Evolutionary conservation across 495 filamentous ascomycete species (phyloP).

Genomic region (Astrothelium subdiscretum): DNA sequence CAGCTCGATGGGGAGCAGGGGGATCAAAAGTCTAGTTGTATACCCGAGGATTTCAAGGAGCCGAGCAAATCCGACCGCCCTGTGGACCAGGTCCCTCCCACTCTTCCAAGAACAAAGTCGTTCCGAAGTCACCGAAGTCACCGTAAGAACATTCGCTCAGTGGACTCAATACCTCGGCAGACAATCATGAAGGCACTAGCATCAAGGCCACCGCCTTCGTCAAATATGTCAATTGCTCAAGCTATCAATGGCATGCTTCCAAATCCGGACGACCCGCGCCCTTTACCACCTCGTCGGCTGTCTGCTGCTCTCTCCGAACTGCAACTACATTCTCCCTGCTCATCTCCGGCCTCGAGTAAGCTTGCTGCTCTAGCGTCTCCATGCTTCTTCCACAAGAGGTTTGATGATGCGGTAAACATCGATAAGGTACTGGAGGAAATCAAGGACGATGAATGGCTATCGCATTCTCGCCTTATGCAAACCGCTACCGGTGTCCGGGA

Average conservation of each 20-base stretch:
- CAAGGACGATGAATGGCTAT: slow-evolving; percentile 74
- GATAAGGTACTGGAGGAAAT: slow-evolving; percentile 94
- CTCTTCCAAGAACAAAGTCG: neutral
- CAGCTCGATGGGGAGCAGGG: neutral
- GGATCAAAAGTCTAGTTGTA: neutral
- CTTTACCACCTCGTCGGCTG: neutral
- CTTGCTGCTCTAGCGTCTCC: slow-evolving; percentile 64
- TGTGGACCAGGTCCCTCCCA: neutral
- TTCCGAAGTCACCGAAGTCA: slow-evolving; percentile 1
- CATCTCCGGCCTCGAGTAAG: neutral
- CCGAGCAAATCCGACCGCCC: neutral
- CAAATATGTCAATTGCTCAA: neutral
- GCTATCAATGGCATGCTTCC: slow-evolving; percentile 1
- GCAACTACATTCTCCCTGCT: neutral
- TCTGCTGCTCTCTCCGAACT: slow-evolving; percentile 5
- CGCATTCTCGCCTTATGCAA: slow-evolving; percentile 83
- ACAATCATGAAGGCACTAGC: slow-evolving; percentile 10
- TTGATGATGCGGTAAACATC: slow-evolving; percentile 91
- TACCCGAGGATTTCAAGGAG: neutral
- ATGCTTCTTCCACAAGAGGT: slow-evolving; percentile 93
- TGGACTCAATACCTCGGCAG: slow-evolving; percentile 6
- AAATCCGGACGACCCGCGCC: neutral
- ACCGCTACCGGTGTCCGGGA: slow-evolving; percentile 91
- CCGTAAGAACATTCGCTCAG: neutral
- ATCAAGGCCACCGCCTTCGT: slow-evolving; percentile 1